Evolutionary conservation across 768 basidiomycete genomes (phyloP), one percentile per base, ranked within the genome.

Genomic region (Kwoniella mangroviensis): DNA sequence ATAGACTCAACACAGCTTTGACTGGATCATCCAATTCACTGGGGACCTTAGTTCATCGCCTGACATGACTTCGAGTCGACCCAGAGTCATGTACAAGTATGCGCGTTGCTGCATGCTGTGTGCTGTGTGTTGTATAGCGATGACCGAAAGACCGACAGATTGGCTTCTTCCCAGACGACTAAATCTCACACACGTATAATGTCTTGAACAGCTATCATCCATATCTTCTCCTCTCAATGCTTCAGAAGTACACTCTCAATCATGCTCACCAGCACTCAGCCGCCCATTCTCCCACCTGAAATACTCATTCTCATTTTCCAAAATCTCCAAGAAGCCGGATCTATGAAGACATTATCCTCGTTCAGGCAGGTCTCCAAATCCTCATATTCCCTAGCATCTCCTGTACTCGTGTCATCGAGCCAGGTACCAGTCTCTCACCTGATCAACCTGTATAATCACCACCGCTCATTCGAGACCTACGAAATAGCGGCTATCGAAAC

Each of bases 341-440:
- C 58, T 5, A 42, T 59, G 34, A 42, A 41, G n/a, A 6, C 58
- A 5, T 19, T 59, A 19, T 34, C 58, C 15, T 17, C 19, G 15
- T 41, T 59, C 19, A 26, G 58, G 13, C 58, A 41, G 3, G 58
- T 59, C 58, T 41, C 19, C 58, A 59, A 59, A 42, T 34, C 58
- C 28, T n/a, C 42, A 1, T 59, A 59, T 22, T 22, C 42, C 15
- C 40, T 59, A 5, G 58, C 24, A n/a, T 34, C 58, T 5, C 58
- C 58, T 10, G 17, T 42, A 5, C 58, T 59, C 12, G 21, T 41
- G 34, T 34, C 58, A 3, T n/a, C 34, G n/a, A 17, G n/a, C 40
- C 40, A 59, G 40, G 7, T 62, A 34, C 24, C 61, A n/a, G 41
- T 49, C 2, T 49, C 13, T 4, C 45, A 15, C 19, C 45, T 49